A percentile compares a stretch with the other conserved stretches of the same genome.
These are phyloP conservation scores for Amoebophrya sp. DNA, from an alignment of 169 alveolate genomes.

Conservation along the genomic window DNA sequence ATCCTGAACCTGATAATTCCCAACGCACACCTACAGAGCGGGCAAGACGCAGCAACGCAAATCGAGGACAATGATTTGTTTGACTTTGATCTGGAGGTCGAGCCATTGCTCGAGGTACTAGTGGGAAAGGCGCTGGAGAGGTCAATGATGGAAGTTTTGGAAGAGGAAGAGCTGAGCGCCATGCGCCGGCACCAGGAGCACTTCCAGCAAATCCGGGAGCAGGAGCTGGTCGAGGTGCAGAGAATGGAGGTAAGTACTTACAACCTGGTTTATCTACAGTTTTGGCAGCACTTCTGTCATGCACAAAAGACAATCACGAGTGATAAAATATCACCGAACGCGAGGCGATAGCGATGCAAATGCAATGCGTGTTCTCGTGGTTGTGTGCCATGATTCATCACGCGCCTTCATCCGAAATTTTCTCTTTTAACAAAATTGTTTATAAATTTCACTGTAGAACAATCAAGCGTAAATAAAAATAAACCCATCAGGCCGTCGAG, in stretches of 20 bases:
- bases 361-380: too few relatives aligned
- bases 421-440: too few relatives aligned
- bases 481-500: background rate
- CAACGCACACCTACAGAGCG: too few relatives aligned
- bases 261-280: background rate
- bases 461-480: too few relatives aligned
- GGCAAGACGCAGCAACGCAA: conserved; percentile 67
- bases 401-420: too few relatives aligned
- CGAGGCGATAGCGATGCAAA: background rate
- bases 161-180: conserved; percentile 75
- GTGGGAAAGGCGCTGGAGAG: conserved; percentile 36
- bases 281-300: background rate
- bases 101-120: conserved; percentile 36
- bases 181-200: conserved; percentile 70
- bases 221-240: conserved; percentile 69
- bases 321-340: background rate
- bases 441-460: too few relatives aligned
- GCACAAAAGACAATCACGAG: too few relatives aligned
- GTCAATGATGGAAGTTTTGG: conserved; percentile 60
- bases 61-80: conserved; percentile 79
- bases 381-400: too few relatives aligned
- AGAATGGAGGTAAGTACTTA: conserved; percentile 56
- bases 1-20: too few relatives aligned
- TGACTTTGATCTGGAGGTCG: conserved; percentile 63
- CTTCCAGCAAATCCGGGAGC: conserved; percentile 62